Percentiles rank a stretch among this genome's conserved stretches.
These are phyloP conservation scores for Parafenestella ontariensis DNA, from an alignment of 2,329 filamentous ascomycete species.

Conservation along the genomic window DNA sequence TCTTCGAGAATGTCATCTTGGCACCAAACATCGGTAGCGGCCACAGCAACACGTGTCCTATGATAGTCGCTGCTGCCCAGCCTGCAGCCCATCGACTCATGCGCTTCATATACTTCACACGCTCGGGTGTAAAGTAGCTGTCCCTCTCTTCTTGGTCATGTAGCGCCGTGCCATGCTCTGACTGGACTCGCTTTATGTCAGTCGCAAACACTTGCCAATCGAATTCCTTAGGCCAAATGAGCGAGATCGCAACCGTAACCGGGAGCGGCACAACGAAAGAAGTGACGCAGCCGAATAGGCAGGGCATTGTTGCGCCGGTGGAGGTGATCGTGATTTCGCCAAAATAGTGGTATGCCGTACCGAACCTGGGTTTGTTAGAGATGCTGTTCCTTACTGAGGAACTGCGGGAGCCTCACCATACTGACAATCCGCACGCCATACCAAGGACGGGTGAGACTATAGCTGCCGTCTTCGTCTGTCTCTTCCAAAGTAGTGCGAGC, in stretches of 20 bases:
- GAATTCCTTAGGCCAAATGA: conserved; percentile 54
- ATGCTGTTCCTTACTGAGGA: not conserved
- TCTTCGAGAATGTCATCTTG: conserved; percentile 53
- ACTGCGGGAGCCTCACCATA: conserved; percentile 49
- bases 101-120: conserved; percentile 47
- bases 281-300: conserved; percentile 61
- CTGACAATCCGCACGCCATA: conserved; percentile 58
- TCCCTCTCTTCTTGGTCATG: not conserved
- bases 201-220: conserved; percentile 52
- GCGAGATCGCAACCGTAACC: conserved; percentile 58
- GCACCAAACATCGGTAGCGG: conserved; percentile 64
- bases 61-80: conserved; percentile 59
- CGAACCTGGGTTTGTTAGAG: conserved; percentile 34
- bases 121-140: conserved; percentile 14
- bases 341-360: conserved; percentile 55
- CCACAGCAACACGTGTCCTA: conserved; percentile 63
- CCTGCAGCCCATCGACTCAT: conserved; percentile 57
- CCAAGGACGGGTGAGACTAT: conserved; percentile 60
- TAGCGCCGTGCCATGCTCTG: not conserved
- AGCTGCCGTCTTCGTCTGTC: conserved; percentile 58
- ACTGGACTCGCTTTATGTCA: conserved; percentile 1
- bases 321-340: conserved; percentile 58
- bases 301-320: conserved; percentile 59
- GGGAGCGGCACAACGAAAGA: conserved; percentile 52
- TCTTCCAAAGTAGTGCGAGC: conserved; percentile 61